Conservation (phyloP, 345 rosid genomes). For the Acer campestre region DNA sequence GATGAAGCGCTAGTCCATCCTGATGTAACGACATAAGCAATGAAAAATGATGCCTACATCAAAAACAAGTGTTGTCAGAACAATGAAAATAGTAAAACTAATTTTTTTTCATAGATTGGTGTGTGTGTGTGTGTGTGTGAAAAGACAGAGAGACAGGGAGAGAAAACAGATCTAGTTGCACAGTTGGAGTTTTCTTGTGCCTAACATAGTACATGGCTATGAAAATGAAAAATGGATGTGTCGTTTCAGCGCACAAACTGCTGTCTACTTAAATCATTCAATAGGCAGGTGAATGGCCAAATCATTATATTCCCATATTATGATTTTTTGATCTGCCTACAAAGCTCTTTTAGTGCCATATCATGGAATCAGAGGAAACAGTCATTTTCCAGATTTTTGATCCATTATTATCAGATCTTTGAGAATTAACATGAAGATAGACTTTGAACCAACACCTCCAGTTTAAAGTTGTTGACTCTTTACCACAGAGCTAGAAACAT, state of each 20-base stretch:
- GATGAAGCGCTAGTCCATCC: conserved; percentile 93
- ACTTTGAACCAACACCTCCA: background rate
- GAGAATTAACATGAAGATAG: background rate
- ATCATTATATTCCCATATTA: background rate
- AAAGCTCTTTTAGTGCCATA: background rate
- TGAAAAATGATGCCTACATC: conserved; percentile 84
- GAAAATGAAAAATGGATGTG: background rate
- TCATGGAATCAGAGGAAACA: background rate
- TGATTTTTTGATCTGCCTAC: background rate
- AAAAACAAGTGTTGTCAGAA: conserved; percentile 22
- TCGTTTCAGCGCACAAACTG: background rate
- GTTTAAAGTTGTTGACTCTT: background rate
- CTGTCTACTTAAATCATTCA: background rate
- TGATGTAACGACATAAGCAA: conserved; percentile 93
- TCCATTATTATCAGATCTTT: background rate
- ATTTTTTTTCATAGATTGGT: conserved; percentile 3
- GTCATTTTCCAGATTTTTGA: background rate
- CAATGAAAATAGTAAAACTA: conserved; percentile 8
- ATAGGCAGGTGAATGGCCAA: background rate
- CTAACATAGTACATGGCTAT: background rate
- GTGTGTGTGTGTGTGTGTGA: background rate
- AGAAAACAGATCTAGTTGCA: background rate
- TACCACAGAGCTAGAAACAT: background rate
- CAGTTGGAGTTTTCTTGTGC: background rate
- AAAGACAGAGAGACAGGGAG: background rate